Conservation (phyloP, 805 yeast genomes). For the Nakazawaea holstii region DNA sequence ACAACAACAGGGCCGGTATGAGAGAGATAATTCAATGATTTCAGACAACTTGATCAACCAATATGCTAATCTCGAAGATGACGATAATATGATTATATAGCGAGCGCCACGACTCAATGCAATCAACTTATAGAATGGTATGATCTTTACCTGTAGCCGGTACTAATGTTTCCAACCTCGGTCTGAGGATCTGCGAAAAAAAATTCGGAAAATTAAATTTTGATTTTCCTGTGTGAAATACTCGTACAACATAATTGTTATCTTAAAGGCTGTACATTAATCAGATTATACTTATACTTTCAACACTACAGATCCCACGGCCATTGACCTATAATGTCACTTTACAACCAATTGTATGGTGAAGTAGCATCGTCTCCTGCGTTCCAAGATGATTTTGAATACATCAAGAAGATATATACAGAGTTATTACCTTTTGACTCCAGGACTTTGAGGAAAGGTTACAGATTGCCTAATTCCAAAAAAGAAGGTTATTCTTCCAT, state of each 20-base stretch:
- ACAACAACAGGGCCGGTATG: background rate
- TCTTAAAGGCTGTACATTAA: too few species aligned
- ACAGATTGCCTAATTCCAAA: conserved; percentile 3
- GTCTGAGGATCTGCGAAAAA: too few species aligned
- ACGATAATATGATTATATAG: conserved; percentile 6
- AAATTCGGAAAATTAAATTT: too few species aligned
- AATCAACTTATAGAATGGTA: too few species aligned
- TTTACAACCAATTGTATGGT: background rate
- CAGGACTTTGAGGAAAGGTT: background rate
- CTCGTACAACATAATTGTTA: too few species aligned
- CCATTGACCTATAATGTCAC: background rate
- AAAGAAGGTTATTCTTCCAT: conserved; percentile 6
- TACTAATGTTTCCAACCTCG: too few species aligned
- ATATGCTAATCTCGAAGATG: conserved; percentile 7
- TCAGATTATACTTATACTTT: too few species aligned
- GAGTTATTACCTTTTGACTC: conserved; percentile 2
- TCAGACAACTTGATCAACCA: conserved; percentile 1
- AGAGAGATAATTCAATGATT: conserved; percentile 3
- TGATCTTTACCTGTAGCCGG: too few species aligned
- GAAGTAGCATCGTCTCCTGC: background rate
- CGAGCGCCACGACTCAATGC: too few species aligned
- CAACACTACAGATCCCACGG: too few species aligned
- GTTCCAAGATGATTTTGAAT: background rate
- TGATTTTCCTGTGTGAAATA: too few species aligned
- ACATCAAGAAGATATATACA: background rate